Base-by-base conservation (phyloP, 192 early-diverging fungal species). In the Lunasporangiospora selenospora region DNA sequence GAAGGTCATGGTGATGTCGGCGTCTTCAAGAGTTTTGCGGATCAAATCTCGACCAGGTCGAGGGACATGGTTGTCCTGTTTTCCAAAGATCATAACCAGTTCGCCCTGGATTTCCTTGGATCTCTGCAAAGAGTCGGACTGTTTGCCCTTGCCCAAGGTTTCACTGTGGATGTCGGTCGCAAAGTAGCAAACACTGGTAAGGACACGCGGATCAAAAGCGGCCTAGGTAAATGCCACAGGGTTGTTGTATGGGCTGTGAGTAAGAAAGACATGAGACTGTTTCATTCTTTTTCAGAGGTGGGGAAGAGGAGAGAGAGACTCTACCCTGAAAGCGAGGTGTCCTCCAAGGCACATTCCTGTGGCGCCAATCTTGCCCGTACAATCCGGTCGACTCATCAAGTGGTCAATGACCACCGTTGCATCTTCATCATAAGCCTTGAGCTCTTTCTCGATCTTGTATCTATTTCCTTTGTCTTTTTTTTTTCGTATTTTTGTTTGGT, bases 31-130 rank as follows among this genome's bases (percentile, higher is more conserved):
- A n/a, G 75, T 77, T 46, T 80, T 64, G 27, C 83, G 71, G 54
- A 89, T 89, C 48, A 77, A 38, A 43, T 79, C 75, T 5, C 88
- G 75, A n/a, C 88, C 80, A 12, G 67, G 77, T 9, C 76, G 51
- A 4, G 86, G 86, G 10, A 89, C 79, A 76, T 89, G 88, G 34
- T 83, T 87, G 65, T 89, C 88, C 48, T 80, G 76, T 44, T 85
- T 85, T 6, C 84, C 87, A 55, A 83, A 88, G 31, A 88, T 85
- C 81, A 87, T 81, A 54, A 88, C 63, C 6, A 82, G 75, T 52
- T 88, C 87, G 11, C 83, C 87, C 27, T 70, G 50, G 23, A 88
- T 84, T 36, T 88, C 84, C 6, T 65, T 67, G 38, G 58, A 53
- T 3, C 82, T 62, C 4, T 52, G 55, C 46, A 89, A 75, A 7